phyloP scores from a whole-genome alignment of 2,329 filamentous ascomycete species.

The Neonectria ditissima region DNA sequence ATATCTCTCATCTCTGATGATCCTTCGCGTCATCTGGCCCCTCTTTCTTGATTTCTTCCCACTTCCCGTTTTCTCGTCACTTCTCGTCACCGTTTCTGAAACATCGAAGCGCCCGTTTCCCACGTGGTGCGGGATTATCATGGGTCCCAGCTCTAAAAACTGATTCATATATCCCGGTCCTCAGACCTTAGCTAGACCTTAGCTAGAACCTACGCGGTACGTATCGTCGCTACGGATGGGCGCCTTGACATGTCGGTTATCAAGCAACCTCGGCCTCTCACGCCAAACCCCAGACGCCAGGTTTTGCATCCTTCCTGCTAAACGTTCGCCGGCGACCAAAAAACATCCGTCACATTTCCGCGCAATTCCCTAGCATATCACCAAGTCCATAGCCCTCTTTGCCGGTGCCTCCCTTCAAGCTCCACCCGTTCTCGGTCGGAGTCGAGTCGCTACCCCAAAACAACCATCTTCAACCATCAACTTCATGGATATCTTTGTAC shows the following conservation, averaged over 20 bases:
- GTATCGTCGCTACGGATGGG: conserved; percentile 1
- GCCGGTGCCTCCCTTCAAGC: not conserved
- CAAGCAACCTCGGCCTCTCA: conserved; percentile 2
- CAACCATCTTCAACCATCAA: not conserved
- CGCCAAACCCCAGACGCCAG: not conserved
- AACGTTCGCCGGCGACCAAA: not conserved
- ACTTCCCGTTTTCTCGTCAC: conserved; percentile 8
- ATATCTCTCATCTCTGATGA: not conserved
- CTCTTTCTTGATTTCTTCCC: conserved; percentile 10
- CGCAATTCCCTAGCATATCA: not conserved
- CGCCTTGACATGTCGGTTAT: not conserved
- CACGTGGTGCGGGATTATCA: conserved; percentile 17
- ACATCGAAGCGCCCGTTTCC: conserved; percentile 13
- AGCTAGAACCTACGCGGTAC: not conserved
- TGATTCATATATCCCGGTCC: conserved; percentile 2
- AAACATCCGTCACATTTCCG: not conserved
- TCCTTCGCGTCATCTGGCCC: conserved; percentile 7
- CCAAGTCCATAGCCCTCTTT: not conserved
- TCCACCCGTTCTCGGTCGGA: not conserved
- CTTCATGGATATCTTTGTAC: not conserved
- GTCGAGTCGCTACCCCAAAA: not conserved
- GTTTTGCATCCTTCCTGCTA: not conserved
- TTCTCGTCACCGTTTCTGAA: conserved; percentile 12
- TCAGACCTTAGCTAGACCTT: not conserved
- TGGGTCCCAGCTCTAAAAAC: not conserved